These are phyloP conservation scores for Maudiozyma humilis DNA, from an alignment of 1,139 yeast species.

Conservation along the genomic window DNA sequence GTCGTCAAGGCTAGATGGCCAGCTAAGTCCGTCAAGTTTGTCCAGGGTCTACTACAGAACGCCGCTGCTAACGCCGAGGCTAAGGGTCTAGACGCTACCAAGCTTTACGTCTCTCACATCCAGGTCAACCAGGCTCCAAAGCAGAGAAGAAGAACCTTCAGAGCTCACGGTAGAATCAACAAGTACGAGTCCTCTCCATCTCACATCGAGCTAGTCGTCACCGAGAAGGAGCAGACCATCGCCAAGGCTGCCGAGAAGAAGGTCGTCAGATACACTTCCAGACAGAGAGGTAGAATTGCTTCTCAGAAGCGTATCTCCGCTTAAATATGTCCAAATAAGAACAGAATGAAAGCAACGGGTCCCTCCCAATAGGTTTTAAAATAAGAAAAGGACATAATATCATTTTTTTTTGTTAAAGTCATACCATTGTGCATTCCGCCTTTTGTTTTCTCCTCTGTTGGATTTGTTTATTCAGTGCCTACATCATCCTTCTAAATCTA, in stretches of 20 bases:
- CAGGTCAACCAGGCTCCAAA: conserved; percentile 99
- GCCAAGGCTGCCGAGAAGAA: conserved; percentile 86
- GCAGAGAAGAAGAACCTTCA: conserved; percentile 99
- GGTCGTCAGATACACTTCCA: conserved; percentile 60
- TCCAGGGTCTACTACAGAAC: conserved; percentile 89
- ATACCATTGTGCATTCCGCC: not conserved
- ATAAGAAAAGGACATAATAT: not conserved
- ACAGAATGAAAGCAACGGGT: not conserved
- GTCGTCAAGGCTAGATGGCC: conserved; percentile 99
- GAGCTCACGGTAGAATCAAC: conserved; percentile 79
- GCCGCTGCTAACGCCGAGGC: conserved; percentile 99
- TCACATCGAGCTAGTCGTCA: conserved; percentile 94
- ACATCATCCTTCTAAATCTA: not conserved
- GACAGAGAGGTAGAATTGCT: conserved; percentile 91
- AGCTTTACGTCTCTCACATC: conserved; percentile 92
- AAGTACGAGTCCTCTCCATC: conserved; percentile 51
- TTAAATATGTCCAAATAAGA: conserved; percentile 22
- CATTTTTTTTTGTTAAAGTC: not conserved
- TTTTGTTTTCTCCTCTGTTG: not conserved
- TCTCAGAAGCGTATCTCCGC: conserved; percentile 68
- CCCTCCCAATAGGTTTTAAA: not conserved
- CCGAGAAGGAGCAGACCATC: conserved; percentile 92
- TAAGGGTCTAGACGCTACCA: conserved; percentile 94
- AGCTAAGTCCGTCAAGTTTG: conserved; percentile 92
- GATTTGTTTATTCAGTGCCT: not conserved